phyloP scores from a whole-genome alignment of 2,329 filamentous ascomycete genomes.

The Pseudohalonectria lignicola region DNA sequence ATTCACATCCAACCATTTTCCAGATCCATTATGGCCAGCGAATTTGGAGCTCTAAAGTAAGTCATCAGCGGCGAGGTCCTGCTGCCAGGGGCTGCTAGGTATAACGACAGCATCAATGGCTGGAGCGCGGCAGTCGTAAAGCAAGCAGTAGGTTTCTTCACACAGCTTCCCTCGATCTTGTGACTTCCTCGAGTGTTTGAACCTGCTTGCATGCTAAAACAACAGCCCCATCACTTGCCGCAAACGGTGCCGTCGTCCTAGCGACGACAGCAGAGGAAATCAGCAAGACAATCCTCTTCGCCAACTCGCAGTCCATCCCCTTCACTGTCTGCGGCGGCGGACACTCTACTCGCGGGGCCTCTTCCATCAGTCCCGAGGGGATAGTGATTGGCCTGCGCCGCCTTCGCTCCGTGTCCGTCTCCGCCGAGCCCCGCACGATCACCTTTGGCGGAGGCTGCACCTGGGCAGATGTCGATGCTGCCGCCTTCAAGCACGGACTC shows the following conservation, averaged over 20 bases:
- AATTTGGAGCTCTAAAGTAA: not conserved
- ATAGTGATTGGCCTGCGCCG: constrained; percentile 43
- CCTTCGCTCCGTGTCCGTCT: constrained; percentile 37
- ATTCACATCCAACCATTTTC: not conserved
- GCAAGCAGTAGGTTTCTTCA: not conserved
- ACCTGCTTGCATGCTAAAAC: too few relatives aligned
- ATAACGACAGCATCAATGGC: not conserved
- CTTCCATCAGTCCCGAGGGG: constrained; percentile 33
- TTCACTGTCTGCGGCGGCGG: constrained; percentile 44
- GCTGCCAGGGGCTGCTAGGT: not conserved
- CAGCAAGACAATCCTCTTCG: constrained; percentile 30
- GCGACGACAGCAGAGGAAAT: constrained; percentile 28
- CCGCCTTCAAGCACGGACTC: constrained; percentile 35
- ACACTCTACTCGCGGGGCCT: constrained; percentile 40
- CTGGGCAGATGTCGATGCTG: constrained; percentile 44
- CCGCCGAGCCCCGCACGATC: constrained; percentile 30
- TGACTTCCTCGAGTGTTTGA: too few relatives aligned
- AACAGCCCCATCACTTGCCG: too few relatives aligned
- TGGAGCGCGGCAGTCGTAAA: not conserved
- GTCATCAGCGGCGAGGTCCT: not conserved
- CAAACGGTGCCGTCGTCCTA: constrained; percentile 24
- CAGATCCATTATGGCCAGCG: not conserved
- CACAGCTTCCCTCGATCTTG: too few relatives aligned
- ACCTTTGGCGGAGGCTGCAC: constrained; percentile 37
- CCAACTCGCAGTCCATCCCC: constrained; percentile 28